Conservation (phyloP, 2,329 filamentous ascomycete genomes). For the Talaromyces pinophilus region DNA sequence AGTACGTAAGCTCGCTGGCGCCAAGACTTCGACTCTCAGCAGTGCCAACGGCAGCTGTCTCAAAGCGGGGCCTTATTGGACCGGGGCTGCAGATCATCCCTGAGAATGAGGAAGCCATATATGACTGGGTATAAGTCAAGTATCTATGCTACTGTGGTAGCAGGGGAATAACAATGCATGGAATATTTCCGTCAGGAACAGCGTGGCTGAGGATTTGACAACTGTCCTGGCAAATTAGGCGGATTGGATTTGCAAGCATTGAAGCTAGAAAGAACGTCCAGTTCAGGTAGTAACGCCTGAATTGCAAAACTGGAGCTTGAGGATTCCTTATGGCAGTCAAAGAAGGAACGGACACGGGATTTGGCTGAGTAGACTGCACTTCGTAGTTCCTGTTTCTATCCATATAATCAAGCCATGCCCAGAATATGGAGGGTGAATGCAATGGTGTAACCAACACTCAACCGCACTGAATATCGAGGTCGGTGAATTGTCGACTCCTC, state of each 20-base stretch:
- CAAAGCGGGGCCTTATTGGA: not conserved
- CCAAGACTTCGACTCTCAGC: not conserved
- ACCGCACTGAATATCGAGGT: not conserved
- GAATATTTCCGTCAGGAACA: not conserved
- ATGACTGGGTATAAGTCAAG: not conserved
- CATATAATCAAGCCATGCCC: not conserved
- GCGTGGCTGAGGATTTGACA: not conserved
- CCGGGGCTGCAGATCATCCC: not conserved
- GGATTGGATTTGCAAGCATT: not conserved
- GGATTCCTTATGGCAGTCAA: not conserved
- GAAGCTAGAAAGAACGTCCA: not conserved
- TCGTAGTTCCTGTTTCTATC: not conserved
- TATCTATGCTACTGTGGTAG: not conserved
- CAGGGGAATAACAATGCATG: not conserved
- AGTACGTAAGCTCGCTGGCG: not conserved
- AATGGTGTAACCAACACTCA: not conserved
- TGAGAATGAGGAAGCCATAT: not conserved
- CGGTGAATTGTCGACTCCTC: not conserved
- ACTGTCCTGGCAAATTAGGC: not conserved
- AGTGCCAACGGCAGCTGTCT: not conserved
- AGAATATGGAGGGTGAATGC: not conserved
- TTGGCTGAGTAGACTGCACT: not conserved
- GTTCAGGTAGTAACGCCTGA: not conserved
- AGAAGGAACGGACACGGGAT: not conserved
- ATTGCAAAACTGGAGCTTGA: not conserved